phyloP scores from a whole-genome alignment of 225 moss, liverwort and hornwort genomes.

The Sphagnum tenellum region DNA sequence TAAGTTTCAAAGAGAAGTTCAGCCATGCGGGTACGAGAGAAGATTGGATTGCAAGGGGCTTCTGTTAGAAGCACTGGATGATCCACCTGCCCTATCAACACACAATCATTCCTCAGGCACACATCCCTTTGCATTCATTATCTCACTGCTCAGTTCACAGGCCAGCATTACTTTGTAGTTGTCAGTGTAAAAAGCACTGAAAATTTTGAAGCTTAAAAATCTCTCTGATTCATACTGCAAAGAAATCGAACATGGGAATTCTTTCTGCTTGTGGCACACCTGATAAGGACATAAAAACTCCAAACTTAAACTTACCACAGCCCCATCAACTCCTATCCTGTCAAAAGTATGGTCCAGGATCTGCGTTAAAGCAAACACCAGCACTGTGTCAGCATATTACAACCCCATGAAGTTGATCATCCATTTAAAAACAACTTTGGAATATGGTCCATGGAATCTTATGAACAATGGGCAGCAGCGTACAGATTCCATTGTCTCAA shows the following conservation, averaged over 20 bases:
- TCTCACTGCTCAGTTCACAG: neutral
- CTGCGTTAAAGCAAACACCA: conserved; percentile 20
- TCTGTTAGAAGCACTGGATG: conserved; percentile 89
- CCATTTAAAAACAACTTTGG: neutral
- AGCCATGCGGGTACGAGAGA: conserved; percentile 84
- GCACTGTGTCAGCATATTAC: neutral
- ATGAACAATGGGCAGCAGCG: conserved; percentile 9
- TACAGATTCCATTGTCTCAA: conserved; percentile 99
- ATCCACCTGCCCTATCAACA: conserved; percentile 72
- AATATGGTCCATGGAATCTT: neutral
- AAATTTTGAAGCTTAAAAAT: no score
- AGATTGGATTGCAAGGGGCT: conserved; percentile 76
- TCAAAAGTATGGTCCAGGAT: conserved; percentile 93
- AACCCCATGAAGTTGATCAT: no score
- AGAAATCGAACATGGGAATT: no score
- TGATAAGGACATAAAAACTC: no score
- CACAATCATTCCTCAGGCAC: conserved; percentile 16
- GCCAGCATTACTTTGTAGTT: neutral
- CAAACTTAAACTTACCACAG: conserved; percentile 19
- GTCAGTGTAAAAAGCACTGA: no score
- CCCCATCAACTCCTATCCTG: conserved; percentile 80
- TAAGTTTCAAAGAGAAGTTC: conserved; percentile 99
- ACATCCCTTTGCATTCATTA: neutral
- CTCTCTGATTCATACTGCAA: no score
- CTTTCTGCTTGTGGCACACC: no score